A percentile compares a stretch with the other conserved stretches of the same genome.
phyloP scores from a whole-genome alignment of 1,284 basidiomycete species.

The Naganishia cerealis region DNA sequence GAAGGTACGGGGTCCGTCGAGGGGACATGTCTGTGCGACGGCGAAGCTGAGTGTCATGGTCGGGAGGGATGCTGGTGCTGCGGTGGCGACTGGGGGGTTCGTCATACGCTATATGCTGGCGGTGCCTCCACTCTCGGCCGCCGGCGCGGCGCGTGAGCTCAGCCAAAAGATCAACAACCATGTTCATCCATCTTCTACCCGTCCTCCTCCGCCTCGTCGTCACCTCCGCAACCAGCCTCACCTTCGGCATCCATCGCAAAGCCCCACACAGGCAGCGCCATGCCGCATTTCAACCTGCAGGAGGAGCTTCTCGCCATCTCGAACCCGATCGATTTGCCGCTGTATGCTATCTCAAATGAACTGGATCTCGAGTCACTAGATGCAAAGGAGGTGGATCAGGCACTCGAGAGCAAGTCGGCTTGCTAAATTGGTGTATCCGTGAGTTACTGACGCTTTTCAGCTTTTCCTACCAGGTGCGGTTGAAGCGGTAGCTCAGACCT shows the following conservation, averaged over 20 bases:
- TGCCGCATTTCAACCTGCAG: conserved; percentile 67
- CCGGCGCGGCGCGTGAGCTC: background rate
- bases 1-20: conserved; percentile 37
- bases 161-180: conserved; percentile 13
- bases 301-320: conserved; percentile 67
- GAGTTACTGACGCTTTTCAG: conserved; percentile 16
- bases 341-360: conserved; percentile 66
- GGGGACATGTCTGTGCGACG: conserved; percentile 48
- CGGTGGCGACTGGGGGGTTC: background rate
- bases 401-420: conserved; percentile 60
- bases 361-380: conserved; percentile 62
- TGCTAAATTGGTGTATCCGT: conserved; percentile 19
- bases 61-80: background rate
- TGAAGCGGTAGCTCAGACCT: conserved; percentile 68
- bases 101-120: background rate
- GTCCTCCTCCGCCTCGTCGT: background rate
- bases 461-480: conserved; percentile 60
- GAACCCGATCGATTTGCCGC: conserved; percentile 55
- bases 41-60: conserved; percentile 37
- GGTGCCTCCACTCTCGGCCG: too few relatives aligned
- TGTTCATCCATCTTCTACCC: conserved; percentile 16
- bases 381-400: conserved; percentile 53
- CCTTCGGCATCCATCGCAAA: too few relatives aligned
- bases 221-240: too few relatives aligned
- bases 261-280: conserved; percentile 14